These are phyloP conservation scores for Boletus patriciae DNA, from an alignment of 768 basidiomycete genomes.

Conservation along the genomic window DNA sequence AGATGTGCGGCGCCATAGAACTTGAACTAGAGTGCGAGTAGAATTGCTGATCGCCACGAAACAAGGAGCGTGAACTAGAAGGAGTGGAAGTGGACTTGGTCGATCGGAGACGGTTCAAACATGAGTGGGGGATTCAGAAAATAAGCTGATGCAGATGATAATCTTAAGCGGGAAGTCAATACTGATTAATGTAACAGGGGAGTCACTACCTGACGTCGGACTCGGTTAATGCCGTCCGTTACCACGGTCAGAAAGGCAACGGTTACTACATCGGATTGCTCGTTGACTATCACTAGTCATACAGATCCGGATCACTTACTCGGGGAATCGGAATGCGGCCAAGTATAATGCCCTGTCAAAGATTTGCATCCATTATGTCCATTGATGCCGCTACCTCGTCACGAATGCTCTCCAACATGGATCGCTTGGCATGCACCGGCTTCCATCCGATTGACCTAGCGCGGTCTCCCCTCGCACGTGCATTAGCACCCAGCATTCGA, in stretches of 20 bases:
- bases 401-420: conserved; percentile 44
- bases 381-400: conserved; percentile 37
- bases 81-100: conserved; percentile 6
- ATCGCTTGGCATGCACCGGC: conserved; percentile 35
- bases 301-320: background rate
- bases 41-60: background rate
- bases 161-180: conserved; percentile 8
- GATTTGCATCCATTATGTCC: background rate
- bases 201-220: background rate
- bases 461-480: conserved; percentile 22
- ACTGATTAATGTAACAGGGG: conserved; percentile 1
- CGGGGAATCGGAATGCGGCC: background rate
- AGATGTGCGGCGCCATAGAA: conserved; percentile 21
- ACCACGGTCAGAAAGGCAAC: conserved; percentile 2
- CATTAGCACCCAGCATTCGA: conserved; percentile 18
- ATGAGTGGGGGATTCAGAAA: conserved; percentile 1
- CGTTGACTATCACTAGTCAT: background rate
- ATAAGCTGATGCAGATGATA: background rate
- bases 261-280: background rate
- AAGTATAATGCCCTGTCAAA: background rate
- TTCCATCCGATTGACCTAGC: conserved; percentile 23
- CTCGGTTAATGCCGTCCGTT: conserved; percentile 11
- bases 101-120: background rate
- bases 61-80: conserved; percentile 11
- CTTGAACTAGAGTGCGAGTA: background rate